Evolutionary conservation across 23 red algal genomes (phyloP), one percentile per base, ranked within the genome.

Genomic region (Gracilaria caudata): DNA sequence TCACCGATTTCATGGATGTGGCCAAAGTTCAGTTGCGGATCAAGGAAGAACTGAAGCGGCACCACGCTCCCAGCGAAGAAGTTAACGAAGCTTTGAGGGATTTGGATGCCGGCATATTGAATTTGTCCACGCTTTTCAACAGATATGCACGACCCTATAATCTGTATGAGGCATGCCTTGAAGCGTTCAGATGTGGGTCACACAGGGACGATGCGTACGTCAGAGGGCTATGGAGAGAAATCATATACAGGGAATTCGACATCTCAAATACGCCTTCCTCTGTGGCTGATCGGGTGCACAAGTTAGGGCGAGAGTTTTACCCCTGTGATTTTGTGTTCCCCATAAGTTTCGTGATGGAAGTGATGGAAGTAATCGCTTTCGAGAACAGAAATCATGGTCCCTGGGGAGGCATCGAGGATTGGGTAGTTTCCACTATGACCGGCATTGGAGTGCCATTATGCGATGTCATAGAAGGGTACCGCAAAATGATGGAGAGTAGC

Each of bases 1-100:
- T 97, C 46, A 53, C 74, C 7, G 94, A 97, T 37, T 84, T 55
- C 82, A 41, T 97, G 64, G 94, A 97, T 66, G 94, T 97, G 14
- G 94, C 94, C 9, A 87, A 89, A 49, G 82, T 97, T 9, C 94
- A 97, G 58, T 51, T 93, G 44, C 84, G 94, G 44, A 46, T 79
- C 33, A 77, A 81, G 68, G 86, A 97, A 51, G 94, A 97, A 47
- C 35, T 97, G n/a, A 57, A 57, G 24, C 45, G 44, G 0, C 46
- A 64, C 23, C 51, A 82, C 54, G 36, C 76, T 72, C 45, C 57
- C 17, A 77, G 45, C 37, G 70, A 68, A 16, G 61, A 89, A 38
- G 37, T 89, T 26, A 39, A 36, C 21, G 35, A 54, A 19, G 75
- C 87, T 4, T 59, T 86, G 4, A 53, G 51, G 43, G 68, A 84